A percentile compares a stretch with the other conserved stretches of the same genome.
These are phyloP conservation scores for Candida mattraensis DNA, from an alignment of 805 yeast genomes.

Conservation along the genomic window DNA sequence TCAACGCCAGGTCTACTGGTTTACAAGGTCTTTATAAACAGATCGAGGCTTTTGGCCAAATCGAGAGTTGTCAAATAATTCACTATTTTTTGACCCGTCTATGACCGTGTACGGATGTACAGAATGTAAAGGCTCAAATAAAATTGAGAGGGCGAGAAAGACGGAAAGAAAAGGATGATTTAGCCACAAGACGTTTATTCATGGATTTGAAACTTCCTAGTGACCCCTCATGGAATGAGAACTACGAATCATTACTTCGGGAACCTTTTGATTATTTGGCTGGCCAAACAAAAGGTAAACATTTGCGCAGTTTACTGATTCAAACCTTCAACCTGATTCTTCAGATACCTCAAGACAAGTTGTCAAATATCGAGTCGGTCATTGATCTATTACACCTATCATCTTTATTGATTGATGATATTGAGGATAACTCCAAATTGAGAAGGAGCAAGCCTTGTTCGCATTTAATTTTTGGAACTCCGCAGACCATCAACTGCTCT, in stretches of 20 bases:
- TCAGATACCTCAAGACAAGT: conserved; percentile 38
- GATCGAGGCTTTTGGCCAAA: too few species aligned
- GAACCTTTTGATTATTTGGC: conserved; percentile 53
- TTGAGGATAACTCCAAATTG: conserved; percentile 72
- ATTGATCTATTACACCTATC: conserved; percentile 66
- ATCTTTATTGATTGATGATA: conserved; percentile 77
- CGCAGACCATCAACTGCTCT: conserved; percentile 80
- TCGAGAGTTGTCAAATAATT: too few species aligned
- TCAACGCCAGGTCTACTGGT: too few species aligned
- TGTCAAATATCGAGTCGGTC: conserved; percentile 43
- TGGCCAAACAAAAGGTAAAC: conserved; percentile 52
- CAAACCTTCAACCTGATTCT: conserved; percentile 54
- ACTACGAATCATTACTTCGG: conserved; percentile 30
- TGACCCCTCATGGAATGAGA: conserved; percentile 18
- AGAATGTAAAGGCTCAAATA: too few species aligned
- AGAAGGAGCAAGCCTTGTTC: conserved; percentile 82
- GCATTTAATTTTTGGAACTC: conserved; percentile 72
- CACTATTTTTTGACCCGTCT: too few species aligned
- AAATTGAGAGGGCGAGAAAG: too few species aligned
- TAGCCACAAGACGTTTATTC: too few species aligned
- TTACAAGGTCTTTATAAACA: too few species aligned
- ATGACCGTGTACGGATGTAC: too few species aligned
- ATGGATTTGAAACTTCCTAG: conserved; percentile 1
- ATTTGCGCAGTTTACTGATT: conserved; percentile 49
- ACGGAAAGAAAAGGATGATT: too few species aligned